Conservation (phyloP, 108 stramenopile genomes). For the Skeletonema marinoi region DNA sequence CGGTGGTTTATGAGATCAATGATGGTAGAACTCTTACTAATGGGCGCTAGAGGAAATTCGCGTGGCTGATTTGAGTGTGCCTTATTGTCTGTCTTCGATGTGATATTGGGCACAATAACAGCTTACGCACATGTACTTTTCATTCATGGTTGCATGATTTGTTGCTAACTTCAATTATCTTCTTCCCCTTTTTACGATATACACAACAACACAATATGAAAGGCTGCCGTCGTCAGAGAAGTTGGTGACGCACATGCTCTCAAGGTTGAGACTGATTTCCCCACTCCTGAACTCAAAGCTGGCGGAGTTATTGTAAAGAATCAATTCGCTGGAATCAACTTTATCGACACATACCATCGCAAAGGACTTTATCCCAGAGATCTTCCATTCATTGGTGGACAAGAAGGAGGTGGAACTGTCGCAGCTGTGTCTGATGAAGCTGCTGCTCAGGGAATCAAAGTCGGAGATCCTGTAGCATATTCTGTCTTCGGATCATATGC, state of each 20-base stretch:
- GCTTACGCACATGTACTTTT: constrained; percentile 21
- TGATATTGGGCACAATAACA: constrained; percentile 36
- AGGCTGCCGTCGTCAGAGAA: constrained; percentile 76
- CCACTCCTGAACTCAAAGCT: constrained; percentile 45
- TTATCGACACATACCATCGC: constrained; percentile 83
- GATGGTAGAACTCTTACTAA: constrained; percentile 41
- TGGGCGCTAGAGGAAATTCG: constrained; percentile 27
- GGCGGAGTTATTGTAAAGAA: constrained; percentile 75
- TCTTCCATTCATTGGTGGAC: constrained; percentile 69
- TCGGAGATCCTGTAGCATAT: constrained; percentile 62
- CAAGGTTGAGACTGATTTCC: constrained; percentile 54
- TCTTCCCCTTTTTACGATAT: not conserved
- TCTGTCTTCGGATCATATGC: constrained; percentile 60
- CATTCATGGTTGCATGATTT: not conserved
- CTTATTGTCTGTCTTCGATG: constrained; percentile 19
- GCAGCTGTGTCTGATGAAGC: constrained; percentile 49
- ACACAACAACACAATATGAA: not conserved
- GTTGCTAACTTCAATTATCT: not conserved
- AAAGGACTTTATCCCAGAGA: constrained; percentile 68
- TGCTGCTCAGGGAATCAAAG: constrained; percentile 40
- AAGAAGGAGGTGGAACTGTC: constrained; percentile 77
- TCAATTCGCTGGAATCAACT: constrained; percentile 76
- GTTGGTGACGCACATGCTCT: constrained; percentile 68
- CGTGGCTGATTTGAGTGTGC: constrained; percentile 37
- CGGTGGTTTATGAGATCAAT: constrained; percentile 22